Evolutionary conservation across 495 filamentous ascomycete genomes (phyloP).

Genomic region (Lindgomyces ingoldianus): DNA sequence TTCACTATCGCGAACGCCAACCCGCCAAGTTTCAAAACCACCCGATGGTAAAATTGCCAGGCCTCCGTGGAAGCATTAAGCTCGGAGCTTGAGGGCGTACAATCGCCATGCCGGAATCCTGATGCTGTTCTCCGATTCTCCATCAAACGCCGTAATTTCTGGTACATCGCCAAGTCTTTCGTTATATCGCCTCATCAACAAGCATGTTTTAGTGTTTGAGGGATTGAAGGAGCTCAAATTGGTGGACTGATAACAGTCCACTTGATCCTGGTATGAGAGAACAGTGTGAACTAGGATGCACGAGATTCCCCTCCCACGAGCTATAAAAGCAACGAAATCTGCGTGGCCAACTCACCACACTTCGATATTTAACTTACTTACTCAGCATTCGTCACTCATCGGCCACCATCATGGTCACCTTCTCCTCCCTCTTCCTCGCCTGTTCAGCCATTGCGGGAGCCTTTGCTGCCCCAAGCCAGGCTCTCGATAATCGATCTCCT

Average conservation of each 20-base stretch:
- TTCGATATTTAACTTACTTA: neutral
- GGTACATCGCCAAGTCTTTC: neutral
- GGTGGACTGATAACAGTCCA: too few relatives aligned
- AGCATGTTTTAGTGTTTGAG: too few relatives aligned
- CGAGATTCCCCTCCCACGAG: too few relatives aligned
- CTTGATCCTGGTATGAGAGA: too few relatives aligned
- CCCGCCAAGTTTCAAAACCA: neutral
- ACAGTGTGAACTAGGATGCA: too few relatives aligned
- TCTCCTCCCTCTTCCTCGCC: constrained; percentile 50
- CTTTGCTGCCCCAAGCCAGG: constrained; percentile 49
- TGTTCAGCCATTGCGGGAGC: constrained; percentile 42
- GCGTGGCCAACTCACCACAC: too few relatives aligned
- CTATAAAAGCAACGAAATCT: too few relatives aligned
- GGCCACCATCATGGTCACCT: constrained; percentile 50
- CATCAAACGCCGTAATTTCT: neutral
- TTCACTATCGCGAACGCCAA: neutral
- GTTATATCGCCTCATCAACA: too few relatives aligned
- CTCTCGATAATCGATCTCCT: constrained; percentile 16
- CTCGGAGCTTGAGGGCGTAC: neutral
- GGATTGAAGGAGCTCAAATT: too few relatives aligned
- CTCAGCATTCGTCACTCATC: neutral
- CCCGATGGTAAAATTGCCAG: neutral
- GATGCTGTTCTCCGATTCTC: neutral
- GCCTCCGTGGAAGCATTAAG: neutral
- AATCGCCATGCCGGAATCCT: neutral